Percentiles rank a stretch among this genome's conserved stretches.
These are phyloP conservation scores for Boletus reticulatus DNA, from an alignment of 768 basidiomycete species.

Conservation along the genomic window DNA sequence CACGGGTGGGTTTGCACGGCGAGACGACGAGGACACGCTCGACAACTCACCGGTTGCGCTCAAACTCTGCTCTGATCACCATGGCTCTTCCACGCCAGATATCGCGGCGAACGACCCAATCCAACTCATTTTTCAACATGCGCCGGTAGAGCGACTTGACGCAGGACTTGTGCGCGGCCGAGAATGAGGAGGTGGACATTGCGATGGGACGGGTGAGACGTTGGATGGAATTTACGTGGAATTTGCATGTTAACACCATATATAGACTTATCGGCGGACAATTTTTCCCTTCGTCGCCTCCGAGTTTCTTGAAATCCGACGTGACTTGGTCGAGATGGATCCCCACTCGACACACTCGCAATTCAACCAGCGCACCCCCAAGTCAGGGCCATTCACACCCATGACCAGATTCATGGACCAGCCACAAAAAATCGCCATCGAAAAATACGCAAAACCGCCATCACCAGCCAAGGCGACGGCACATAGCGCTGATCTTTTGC, in stretches of 20 bases:
- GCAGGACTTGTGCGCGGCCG: conserved; percentile 73
- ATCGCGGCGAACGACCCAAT: conserved; percentile 88
- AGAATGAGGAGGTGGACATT: conserved; percentile 64
- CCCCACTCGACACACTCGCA: conserved; percentile 73
- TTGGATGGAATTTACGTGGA: not conserved
- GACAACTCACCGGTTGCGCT: conserved; percentile 72
- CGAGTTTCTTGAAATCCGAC: not conserved
- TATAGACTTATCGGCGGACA: conserved; percentile 9
- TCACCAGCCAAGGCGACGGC: conserved; percentile 27
- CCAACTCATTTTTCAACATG: conserved; percentile 78
- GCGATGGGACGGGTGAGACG: conserved; percentile 1
- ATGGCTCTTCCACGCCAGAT: conserved; percentile 84
- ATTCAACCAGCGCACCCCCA: conserved; percentile 72
- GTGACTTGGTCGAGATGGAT: conserved; percentile 49
- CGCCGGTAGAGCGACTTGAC: conserved; percentile 93
- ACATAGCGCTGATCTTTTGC: conserved; percentile 7
- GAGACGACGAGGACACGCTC: conserved; percentile 12
- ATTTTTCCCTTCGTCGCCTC: not conserved
- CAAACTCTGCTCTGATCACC: conserved; percentile 89
- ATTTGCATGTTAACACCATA: conserved; percentile 17
- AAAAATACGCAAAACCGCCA: conserved; percentile 43
- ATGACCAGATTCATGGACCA: conserved; percentile 45
- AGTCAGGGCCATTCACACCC: conserved; percentile 56
- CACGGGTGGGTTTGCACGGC: not conserved
- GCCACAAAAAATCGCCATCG: conserved; percentile 39